phyloP scores from a whole-genome alignment of 2,329 filamentous ascomycete genomes.

The Colletotrichum acutatum region DNA sequence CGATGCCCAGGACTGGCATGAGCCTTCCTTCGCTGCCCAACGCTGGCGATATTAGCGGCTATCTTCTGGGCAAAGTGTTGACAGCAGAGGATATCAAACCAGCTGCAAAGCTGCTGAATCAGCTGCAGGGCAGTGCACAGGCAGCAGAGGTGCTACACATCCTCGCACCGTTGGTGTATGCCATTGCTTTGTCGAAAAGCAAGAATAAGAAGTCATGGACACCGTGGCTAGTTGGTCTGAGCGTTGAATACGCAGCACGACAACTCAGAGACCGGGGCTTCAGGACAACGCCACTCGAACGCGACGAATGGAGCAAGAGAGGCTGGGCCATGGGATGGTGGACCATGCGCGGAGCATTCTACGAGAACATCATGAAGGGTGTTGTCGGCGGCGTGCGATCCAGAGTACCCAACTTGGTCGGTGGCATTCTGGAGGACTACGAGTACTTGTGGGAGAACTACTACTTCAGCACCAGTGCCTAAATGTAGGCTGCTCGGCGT shows the following conservation, averaged over 20 bases:
- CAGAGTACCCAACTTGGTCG: constrained; percentile 82
- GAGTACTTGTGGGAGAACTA: constrained; percentile 99
- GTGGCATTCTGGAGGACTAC: constrained; percentile 92
- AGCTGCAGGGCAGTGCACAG: constrained; percentile 77
- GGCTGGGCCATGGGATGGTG: constrained; percentile 96
- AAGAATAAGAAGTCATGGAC: constrained; percentile 84
- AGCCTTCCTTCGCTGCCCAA: constrained; percentile 86
- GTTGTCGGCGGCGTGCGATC: constrained; percentile 79
- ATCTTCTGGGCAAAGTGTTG: constrained; percentile 88
- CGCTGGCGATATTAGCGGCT: constrained; percentile 83
- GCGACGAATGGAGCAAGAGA: constrained; percentile 87
- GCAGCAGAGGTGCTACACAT: constrained; percentile 93
- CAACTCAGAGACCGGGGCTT: constrained; percentile 81
- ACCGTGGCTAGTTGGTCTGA: constrained; percentile 89
- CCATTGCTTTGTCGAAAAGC: constrained; percentile 80
- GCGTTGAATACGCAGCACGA: constrained; percentile 88
- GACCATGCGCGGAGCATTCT: constrained; percentile 96
- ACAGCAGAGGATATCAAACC: constrained; percentile 98
- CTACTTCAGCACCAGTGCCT: constrained; percentile 78
- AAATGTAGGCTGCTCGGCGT: constrained; percentile 19
- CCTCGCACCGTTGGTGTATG: constrained; percentile 87
- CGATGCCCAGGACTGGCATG: constrained; percentile 93
- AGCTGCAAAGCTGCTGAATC: constrained; percentile 85
- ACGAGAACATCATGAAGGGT: constrained; percentile 88
- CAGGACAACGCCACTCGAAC: constrained; percentile 86